A percentile compares a stretch with the other conserved stretches of the same genome.
Conservation (phyloP, 164 flowering plant genomes). For the Tetrastigma voinierianum region DNA sequence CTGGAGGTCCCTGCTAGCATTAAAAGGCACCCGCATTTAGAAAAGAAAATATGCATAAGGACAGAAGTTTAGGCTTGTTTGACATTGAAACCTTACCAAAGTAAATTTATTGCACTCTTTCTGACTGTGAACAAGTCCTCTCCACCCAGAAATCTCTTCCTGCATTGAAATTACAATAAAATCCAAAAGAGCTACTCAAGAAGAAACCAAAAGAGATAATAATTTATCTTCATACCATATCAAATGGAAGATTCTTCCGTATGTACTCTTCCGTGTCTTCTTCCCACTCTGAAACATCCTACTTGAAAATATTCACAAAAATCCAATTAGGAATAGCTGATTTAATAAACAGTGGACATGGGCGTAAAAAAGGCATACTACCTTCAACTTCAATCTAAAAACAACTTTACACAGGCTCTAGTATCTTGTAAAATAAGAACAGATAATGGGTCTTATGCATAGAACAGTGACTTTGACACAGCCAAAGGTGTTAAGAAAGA, state of each 20-base stretch:
- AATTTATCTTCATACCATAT: slow-evolving; percentile 48
- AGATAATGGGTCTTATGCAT: too few relatives aligned
- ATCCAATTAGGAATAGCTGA: too few relatives aligned
- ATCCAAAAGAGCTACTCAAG: background rate
- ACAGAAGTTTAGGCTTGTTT: slow-evolving; percentile 31
- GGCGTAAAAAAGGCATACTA: too few relatives aligned
- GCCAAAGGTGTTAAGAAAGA: too few relatives aligned
- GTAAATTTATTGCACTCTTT: slow-evolving; percentile 82
- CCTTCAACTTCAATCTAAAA: too few relatives aligned
- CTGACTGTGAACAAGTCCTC: slow-evolving; percentile 74
- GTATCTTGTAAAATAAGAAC: too few relatives aligned
- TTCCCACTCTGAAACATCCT: slow-evolving; percentile 82
- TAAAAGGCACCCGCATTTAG: background rate
- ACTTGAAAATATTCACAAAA: slow-evolving; percentile 12
- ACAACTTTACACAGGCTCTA: too few relatives aligned
- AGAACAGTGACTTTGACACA: too few relatives aligned
- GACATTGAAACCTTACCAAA: slow-evolving; percentile 77
- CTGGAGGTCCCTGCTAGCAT: slow-evolving; percentile 67
- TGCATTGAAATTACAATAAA: slow-evolving; percentile 15
- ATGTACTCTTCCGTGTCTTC: slow-evolving; percentile 82
- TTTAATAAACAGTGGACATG: too few relatives aligned
- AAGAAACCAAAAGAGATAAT: background rate
- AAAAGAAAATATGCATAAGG: too few relatives aligned
- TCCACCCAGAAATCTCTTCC: slow-evolving; percentile 86
- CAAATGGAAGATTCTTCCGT: slow-evolving; percentile 79